phyloP scores from a whole-genome alignment of 2,329 filamentous ascomycete genomes.

The Stagonosporopsis vannaccii region DNA sequence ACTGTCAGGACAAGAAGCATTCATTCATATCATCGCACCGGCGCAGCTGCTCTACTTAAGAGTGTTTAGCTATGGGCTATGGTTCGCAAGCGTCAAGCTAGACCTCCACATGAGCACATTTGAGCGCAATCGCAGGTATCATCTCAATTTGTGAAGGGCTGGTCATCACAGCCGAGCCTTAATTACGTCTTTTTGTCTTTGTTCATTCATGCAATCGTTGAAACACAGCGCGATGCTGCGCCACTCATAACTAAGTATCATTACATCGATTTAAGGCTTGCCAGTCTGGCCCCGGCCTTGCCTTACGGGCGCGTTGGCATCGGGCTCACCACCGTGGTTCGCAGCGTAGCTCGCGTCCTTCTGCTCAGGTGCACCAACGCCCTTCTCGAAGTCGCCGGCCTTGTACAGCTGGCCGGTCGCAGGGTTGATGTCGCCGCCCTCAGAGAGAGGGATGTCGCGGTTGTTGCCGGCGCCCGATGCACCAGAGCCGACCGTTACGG shows the following conservation, averaged over 20 bases:
- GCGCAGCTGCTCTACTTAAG: neutral
- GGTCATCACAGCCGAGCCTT: neutral
- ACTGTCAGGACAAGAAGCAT: neutral
- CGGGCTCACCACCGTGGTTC: conserved; percentile 51
- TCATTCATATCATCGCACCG: neutral
- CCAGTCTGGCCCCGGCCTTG: conserved; percentile 29
- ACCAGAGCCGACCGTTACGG: conserved; percentile 53
- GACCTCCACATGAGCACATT: conserved; percentile 6
- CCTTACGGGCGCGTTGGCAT: conserved; percentile 51
- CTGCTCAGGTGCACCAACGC: conserved; percentile 57
- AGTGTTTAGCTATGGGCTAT: neutral
- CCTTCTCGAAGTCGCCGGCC: conserved; percentile 57
- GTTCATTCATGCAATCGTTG: conserved; percentile 1
- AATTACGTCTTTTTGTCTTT: neutral
- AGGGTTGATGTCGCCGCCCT: conserved; percentile 55
- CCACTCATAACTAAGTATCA: conserved; percentile 1
- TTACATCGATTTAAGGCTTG: neutral
- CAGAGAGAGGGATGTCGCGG: conserved; percentile 55
- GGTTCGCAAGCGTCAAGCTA: conserved; percentile 1
- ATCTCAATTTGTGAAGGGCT: neutral
- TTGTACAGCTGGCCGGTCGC: conserved; percentile 55
- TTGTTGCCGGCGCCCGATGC: conserved; percentile 56
- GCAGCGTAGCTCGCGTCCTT: conserved; percentile 50
- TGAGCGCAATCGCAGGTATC: conserved; percentile 10
- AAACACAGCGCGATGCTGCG: conserved; percentile 2